These are phyloP conservation scores for Hyphopichia burtonii DNA, from an alignment of 1,139 yeast species.

Conservation along the genomic window DNA sequence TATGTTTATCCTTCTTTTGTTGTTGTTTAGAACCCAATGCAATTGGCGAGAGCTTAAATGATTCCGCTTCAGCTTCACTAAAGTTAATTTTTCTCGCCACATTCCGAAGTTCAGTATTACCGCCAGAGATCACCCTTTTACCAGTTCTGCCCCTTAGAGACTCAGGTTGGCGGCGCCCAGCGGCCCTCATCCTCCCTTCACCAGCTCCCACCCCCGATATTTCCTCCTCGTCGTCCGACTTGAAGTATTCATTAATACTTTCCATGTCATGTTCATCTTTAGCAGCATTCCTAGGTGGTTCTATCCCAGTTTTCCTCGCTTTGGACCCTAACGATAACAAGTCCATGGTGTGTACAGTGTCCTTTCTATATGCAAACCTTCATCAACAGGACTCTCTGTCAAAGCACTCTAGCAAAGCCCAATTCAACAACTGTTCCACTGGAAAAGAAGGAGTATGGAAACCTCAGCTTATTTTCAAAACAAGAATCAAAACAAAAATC, in stretches of 20 bases:
- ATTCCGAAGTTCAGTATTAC: slow-evolving; percentile 11
- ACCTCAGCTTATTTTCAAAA: too few species aligned
- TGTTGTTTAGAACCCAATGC: slow-evolving; percentile 17
- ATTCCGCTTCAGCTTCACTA: slow-evolving; percentile 37
- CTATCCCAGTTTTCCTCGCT: slow-evolving; percentile 62
- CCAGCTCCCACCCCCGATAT: too few species aligned
- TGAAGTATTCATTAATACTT: slow-evolving; percentile 73
- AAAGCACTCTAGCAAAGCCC: too few species aligned
- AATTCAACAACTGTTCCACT: too few species aligned
- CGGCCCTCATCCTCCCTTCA: too few species aligned
- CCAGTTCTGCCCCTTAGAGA: background rate
- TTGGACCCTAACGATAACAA: slow-evolving; percentile 52
- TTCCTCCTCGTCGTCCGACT: slow-evolving; percentile 32
- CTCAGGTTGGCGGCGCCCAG: background rate
- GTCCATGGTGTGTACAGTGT: slow-evolving; percentile 40
- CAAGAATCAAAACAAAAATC: slow-evolving; percentile 1
- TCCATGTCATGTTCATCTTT: slow-evolving; percentile 77
- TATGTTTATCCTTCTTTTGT: slow-evolving; percentile 15
- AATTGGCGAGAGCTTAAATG: slow-evolving; percentile 33
- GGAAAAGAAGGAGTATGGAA: too few species aligned
- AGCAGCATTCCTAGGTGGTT: slow-evolving; percentile 47
- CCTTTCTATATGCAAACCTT: too few species aligned
- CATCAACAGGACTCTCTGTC: too few species aligned
- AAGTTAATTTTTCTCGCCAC: slow-evolving; percentile 40
- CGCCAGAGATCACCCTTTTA: background rate